Evolutionary conservation across 495 filamentous ascomycete species (phyloP), one percentile per base, ranked within the genome.

Genomic region (Xylaria flabelliformis): DNA sequence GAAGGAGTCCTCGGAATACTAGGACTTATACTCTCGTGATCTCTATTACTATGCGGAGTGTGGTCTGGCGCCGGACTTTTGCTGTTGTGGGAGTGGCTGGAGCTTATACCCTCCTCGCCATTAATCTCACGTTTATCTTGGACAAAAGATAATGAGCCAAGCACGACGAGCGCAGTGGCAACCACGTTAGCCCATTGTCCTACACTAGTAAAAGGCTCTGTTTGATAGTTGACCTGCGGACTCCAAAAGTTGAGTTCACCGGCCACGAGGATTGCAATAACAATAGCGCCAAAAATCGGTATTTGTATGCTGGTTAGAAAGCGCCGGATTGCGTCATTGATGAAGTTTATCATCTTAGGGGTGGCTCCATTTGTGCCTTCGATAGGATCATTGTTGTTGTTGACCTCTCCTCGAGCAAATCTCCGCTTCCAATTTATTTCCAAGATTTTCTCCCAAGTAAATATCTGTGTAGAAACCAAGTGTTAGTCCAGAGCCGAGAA

Each of bases 231-330:
- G 26, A 90, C 82, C 65, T 82, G 82, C 0, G 3, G 0, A 65
- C 86, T 90, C 72, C 79, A 89, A 72, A 91, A 89, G 70, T 91
- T 91, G 70, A 78, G 79, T 72, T 90, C 89, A 13, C 89, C 88
- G 9, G 85, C 77, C 26, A 87, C 75, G 64, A 91, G 76, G 62
- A 91, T 85, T 3, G 84, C 85, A 9, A 89, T 62, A 5, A 90
- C 85, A 19, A 84, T 87, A 59, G 80, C 86, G 42, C 77, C 81
- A 39, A 89, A 89, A 0, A 91, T 66, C 0, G 88, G 88, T 50
- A 88, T 77, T 67, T 88, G 87, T 19, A 88, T 76, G 34, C 83
- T 81, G 51, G 81, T 81, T 46, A 89, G 70, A 70, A 86, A 84
- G 17, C 73, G 61, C 44, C 83, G 77, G 17, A 90, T 81, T 51